Evolutionary conservation across 441 rosid species (phyloP).

Genomic region (Croton laevigatus): DNA sequence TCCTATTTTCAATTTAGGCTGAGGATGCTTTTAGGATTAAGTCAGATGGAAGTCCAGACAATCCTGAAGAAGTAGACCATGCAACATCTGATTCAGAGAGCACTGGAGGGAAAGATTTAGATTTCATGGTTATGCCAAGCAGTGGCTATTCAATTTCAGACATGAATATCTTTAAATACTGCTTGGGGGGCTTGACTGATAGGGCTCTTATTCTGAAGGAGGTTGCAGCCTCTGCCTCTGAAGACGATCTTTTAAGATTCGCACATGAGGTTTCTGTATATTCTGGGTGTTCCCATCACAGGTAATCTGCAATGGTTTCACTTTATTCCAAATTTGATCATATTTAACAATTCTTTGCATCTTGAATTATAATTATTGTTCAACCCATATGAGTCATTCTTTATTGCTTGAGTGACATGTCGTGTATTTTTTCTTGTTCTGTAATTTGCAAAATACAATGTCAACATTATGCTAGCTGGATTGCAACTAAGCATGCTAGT

Average conservation of each 20-base stretch:
- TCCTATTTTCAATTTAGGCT: slow-evolving; percentile 32
- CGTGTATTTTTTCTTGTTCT: neutral
- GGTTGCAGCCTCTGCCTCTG: slow-evolving; percentile 54
- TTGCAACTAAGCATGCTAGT: neutral
- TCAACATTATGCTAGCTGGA: neutral
- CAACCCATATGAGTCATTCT: neutral
- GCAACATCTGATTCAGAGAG: slow-evolving; percentile 55
- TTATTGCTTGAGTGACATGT: neutral
- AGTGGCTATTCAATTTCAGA: slow-evolving; percentile 47
- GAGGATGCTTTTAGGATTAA: slow-evolving; percentile 32
- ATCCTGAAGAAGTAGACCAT: slow-evolving; percentile 37
- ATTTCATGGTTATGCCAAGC: slow-evolving; percentile 32
- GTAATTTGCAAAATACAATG: slow-evolving; percentile 1
- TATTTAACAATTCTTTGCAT: neutral
- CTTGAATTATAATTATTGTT: neutral
- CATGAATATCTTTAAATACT: slow-evolving; percentile 54
- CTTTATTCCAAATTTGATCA: slow-evolving; percentile 1
- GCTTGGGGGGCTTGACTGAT: slow-evolving; percentile 68
- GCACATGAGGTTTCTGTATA: slow-evolving; percentile 66
- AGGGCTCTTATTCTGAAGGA: slow-evolving; percentile 71
- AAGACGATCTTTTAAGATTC: slow-evolving; percentile 56
- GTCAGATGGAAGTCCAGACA: slow-evolving; percentile 37
- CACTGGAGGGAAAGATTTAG: slow-evolving; percentile 42
- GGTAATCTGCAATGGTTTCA: slow-evolving; percentile 36
- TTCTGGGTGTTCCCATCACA: slow-evolving; percentile 81